Evolutionary conservation across 169 alveolate genomes (phyloP).

Genomic region (Babesia bovis): DNA sequence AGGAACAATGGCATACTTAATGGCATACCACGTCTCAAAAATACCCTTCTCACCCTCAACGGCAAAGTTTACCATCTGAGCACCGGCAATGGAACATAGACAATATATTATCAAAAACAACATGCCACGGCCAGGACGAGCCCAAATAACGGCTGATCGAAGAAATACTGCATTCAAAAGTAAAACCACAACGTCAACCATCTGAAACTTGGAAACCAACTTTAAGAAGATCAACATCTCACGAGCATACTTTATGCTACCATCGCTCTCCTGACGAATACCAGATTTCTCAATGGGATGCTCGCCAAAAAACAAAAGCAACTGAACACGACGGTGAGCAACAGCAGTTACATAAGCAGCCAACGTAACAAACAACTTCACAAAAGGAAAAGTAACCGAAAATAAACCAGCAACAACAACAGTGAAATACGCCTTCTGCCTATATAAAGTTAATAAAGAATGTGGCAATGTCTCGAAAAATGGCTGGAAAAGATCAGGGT

Average conservation of each 20-base stretch:
- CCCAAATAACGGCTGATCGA: conserved; percentile 58
- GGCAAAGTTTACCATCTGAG: conserved; percentile 63
- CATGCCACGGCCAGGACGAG: conserved; percentile 52
- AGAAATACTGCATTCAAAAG: conserved; percentile 45
- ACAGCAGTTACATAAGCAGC: conserved; percentile 26
- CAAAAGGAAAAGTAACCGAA: conserved; percentile 59
- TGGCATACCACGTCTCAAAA: conserved; percentile 64
- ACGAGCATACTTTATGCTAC: conserved; percentile 53
- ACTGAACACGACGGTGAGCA: conserved; percentile 45
- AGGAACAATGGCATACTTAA: conserved; percentile 34
- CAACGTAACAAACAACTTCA: conserved; percentile 47
- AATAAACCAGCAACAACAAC: conserved; percentile 40
- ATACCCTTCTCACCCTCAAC: conserved; percentile 65
- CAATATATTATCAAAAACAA: conserved; percentile 52
- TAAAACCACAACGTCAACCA: conserved; percentile 59
- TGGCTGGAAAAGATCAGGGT: conserved; percentile 52
- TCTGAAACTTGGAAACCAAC: conserved; percentile 64
- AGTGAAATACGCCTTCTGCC: conserved; percentile 53
- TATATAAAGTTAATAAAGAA: conserved; percentile 40
- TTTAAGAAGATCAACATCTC: conserved; percentile 54
- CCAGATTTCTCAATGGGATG: conserved; percentile 40
- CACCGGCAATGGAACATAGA: conserved; percentile 56
- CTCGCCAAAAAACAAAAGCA: conserved; percentile 37
- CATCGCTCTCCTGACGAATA: conserved; percentile 46
- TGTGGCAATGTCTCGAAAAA: conserved; percentile 56